A percentile compares a stretch with the other conserved stretches of the same genome.
phyloP scores from a whole-genome alignment of 2,329 filamentous ascomycete genomes.

The Diatrype stigma region DNA sequence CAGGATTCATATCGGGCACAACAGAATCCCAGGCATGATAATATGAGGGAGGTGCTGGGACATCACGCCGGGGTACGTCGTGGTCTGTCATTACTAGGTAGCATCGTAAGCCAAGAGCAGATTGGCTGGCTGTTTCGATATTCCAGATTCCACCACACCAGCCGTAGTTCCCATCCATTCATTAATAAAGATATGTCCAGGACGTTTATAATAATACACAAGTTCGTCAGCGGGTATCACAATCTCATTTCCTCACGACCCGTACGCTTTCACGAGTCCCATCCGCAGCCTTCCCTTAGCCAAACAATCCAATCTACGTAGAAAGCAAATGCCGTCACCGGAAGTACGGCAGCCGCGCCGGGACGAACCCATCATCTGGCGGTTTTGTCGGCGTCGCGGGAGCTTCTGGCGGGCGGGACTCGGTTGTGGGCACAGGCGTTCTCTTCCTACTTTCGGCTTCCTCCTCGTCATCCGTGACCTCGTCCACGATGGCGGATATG shows the following conservation, averaged over 20 bases:
- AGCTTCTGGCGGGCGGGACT: conserved; percentile 4
- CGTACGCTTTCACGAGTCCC: neutral
- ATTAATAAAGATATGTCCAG: neutral
- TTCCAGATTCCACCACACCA: neutral
- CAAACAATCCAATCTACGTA: neutral
- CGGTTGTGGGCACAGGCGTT: conserved; percentile 4
- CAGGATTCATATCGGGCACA: no score
- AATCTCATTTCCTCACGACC: neutral
- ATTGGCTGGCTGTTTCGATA: neutral
- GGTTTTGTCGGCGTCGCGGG: conserved; percentile 9
- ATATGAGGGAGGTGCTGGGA: neutral
- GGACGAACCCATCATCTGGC: conserved; percentile 42
- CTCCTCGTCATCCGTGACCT: conserved; percentile 16
- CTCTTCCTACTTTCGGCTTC: conserved; percentile 2
- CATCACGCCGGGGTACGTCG: neutral
- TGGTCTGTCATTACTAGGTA: neutral
- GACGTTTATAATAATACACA: neutral
- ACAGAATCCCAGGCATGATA: no score
- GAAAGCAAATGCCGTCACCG: conserved; percentile 23
- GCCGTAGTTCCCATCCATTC: neutral
- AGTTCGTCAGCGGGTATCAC: neutral
- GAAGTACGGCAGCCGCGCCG: conserved; percentile 56
- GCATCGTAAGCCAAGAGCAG: neutral
- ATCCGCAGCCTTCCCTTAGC: neutral
- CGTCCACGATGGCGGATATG: conserved; percentile 19